These are phyloP conservation scores for Dactylella cylindrospora DNA, from an alignment of 2,329 filamentous ascomycete species.

Conservation along the genomic window DNA sequence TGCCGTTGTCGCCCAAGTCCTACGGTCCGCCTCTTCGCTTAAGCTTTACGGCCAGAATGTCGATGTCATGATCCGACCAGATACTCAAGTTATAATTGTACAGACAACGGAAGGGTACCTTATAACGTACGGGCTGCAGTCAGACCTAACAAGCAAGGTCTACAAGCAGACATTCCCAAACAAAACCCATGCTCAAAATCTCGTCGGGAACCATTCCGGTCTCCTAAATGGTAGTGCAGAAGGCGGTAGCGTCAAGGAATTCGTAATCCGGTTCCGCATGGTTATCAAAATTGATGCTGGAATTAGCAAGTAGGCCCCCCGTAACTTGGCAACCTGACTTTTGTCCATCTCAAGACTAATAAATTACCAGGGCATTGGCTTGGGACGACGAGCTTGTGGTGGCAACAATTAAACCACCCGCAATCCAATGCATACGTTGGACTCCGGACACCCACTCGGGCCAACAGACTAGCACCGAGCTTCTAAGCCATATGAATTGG, in stretches of 20 bases:
- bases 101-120: slow-evolving; percentile 83
- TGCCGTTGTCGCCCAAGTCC: slow-evolving; percentile 79
- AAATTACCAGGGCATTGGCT: slow-evolving; percentile 71
- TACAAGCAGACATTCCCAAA: slow-evolving; percentile 80
- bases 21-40: slow-evolving; percentile 78
- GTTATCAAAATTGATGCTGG: slow-evolving; percentile 97
- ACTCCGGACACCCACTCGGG: slow-evolving; percentile 72
- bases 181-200: slow-evolving; percentile 60
- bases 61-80: slow-evolving; percentile 80
- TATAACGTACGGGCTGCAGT: slow-evolving; percentile 90
- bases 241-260: slow-evolving; percentile 76
- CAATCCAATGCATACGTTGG: slow-evolving; percentile 97
- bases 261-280: slow-evolving; percentile 91
- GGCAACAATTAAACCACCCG: slow-evolving; percentile 84
- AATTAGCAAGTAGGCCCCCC: slow-evolving; percentile 57
- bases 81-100: slow-evolving; percentile 87
- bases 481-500: slow-evolving; percentile 84
- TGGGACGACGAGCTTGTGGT: slow-evolving; percentile 91
- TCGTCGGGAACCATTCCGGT: slow-evolving; percentile 44
- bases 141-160: slow-evolving; percentile 76
- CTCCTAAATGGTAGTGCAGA: slow-evolving; percentile 75
- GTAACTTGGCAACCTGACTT: too few species aligned
- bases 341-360: background rate
- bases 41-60: slow-evolving; percentile 81
- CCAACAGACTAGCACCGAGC: slow-evolving; percentile 84